A percentile compares a stretch with the other conserved stretches of the same genome.
Conservation (phyloP, 495 filamentous ascomycete species). For the Oidiodendron maius region DNA sequence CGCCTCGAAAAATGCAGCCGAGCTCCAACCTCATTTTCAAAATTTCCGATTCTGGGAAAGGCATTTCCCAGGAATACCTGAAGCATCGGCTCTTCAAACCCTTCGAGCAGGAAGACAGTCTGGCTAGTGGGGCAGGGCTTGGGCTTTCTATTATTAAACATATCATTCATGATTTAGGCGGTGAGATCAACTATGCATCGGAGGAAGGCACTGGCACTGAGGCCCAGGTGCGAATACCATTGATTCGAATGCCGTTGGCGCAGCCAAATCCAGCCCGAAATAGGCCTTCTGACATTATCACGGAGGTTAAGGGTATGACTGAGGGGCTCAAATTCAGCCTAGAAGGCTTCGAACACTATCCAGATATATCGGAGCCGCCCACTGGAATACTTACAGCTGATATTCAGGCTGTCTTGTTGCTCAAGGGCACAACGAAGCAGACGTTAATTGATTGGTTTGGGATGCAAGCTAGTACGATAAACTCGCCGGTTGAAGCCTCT, state of each 20-base stretch:
- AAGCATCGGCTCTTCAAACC: slow-evolving; percentile 60
- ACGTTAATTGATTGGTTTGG: slow-evolving; percentile 33
- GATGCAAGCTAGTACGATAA: slow-evolving; percentile 23
- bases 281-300: slow-evolving; percentile 1
- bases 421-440: slow-evolving; percentile 26
- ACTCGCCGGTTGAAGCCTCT: background rate
- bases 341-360: slow-evolving; percentile 28
- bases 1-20: background rate
- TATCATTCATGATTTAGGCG: slow-evolving; percentile 53
- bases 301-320: slow-evolving; percentile 16
- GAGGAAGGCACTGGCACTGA: slow-evolving; percentile 51
- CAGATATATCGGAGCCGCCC: slow-evolving; percentile 29
- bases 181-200: slow-evolving; percentile 54
- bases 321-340: slow-evolving; percentile 26
- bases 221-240: slow-evolving; percentile 45
- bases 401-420: slow-evolving; percentile 24
- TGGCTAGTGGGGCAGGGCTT: slow-evolving; percentile 62
- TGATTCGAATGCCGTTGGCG: slow-evolving; percentile 15
- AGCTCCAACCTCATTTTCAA: slow-evolving; percentile 20
- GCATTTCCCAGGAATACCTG: slow-evolving; percentile 66
- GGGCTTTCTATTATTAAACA: slow-evolving; percentile 66
- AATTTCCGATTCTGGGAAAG: slow-evolving; percentile 31
- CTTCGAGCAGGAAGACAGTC: slow-evolving; percentile 64
- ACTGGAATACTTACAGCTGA: slow-evolving; percentile 22
- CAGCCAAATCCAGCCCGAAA: background rate